Evolutionary conservation across 805 yeast genomes (phyloP), one percentile per base, ranked within the genome.

Genomic region (Saccharomyces cerevisiae): DNA sequence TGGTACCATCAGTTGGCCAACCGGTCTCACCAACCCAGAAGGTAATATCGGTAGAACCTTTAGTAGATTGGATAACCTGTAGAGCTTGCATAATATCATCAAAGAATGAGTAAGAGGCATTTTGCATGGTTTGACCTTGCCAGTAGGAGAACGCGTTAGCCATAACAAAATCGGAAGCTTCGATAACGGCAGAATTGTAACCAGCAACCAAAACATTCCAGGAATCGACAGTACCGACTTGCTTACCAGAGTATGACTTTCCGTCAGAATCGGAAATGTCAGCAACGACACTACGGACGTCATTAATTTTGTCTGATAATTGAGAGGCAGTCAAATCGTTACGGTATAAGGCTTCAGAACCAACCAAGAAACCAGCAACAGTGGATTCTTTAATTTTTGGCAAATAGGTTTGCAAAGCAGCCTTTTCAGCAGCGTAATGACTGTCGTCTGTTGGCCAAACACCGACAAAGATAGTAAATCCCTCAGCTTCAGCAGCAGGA

Each of bases 21-120:
- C 97, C 97, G 60, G 97, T 90, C 78, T 91, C 97, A 73, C 97
- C 97, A 66, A 90, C 94, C 90, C 92, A 91, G 79, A 91, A 89
- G 55, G 83, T 79, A 65, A 92, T 80, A 73, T 89, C 91, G 55
- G 92, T 84, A 57, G 86, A 74, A 59, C 96, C 97, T 79, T 92
- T 91, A 64, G 80, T 73, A 62, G 89, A 77, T 79, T 92, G 97
- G 66, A 92, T 82, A 57, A 79, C 77, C 77, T 89, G 96, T 71
- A 92, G 76, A 61, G 97, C 97, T 79, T 92, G 97, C 96, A 91
- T 90, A 72, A 92, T 89, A 72, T 92, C 97, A 71, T 91, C 97
- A 62, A 89, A 81, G 85, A 91, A 92, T 2, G 97, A 89, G 79
- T 82, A 88, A 17, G 96, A 82, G 28, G 97, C 81, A 72, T 91